phyloP scores from a whole-genome alignment of 768 basidiomycete genomes.

The Kwoniella europaea region DNA sequence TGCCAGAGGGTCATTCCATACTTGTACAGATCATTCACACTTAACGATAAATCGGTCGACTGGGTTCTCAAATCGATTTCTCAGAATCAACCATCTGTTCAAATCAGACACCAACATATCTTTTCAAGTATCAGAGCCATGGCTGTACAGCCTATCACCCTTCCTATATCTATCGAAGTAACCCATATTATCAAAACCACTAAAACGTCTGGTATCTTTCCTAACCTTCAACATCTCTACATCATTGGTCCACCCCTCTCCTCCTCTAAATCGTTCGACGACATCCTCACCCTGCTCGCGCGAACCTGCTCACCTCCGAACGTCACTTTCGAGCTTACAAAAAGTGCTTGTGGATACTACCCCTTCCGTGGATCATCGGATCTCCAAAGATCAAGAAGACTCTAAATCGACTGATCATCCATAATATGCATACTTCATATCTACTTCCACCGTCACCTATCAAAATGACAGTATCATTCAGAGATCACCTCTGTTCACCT shows the following conservation, averaged over 20 bases:
- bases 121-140: not conserved
- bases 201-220: not conserved
- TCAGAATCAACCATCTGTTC: not conserved
- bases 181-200: not conserved
- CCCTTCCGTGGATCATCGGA: not conserved
- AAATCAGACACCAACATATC: not conserved
- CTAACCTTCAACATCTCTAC: not conserved
- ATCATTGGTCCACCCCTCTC: not conserved
- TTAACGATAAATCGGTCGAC: not conserved
- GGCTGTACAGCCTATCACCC: not conserved
- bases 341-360: not conserved
- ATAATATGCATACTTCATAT: slow-evolving; percentile 2
- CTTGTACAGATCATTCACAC: not conserved
- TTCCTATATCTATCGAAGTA: not conserved
- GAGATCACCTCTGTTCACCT: not conserved
- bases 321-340: not conserved
- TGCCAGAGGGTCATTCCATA: not conserved
- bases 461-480: not conserved
- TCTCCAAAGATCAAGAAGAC: not conserved
- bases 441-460: not conserved
- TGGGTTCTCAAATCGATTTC: not conserved
- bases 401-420: not conserved
- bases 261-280: not conserved
- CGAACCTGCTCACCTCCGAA: not conserved
- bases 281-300: not conserved